A percentile compares a stretch with the other conserved stretches of the same genome.
These are phyloP conservation scores for Jimgerdemannia lactiflua DNA, from an alignment of 192 early-diverging fungal genomes.

Conservation along the genomic window DNA sequence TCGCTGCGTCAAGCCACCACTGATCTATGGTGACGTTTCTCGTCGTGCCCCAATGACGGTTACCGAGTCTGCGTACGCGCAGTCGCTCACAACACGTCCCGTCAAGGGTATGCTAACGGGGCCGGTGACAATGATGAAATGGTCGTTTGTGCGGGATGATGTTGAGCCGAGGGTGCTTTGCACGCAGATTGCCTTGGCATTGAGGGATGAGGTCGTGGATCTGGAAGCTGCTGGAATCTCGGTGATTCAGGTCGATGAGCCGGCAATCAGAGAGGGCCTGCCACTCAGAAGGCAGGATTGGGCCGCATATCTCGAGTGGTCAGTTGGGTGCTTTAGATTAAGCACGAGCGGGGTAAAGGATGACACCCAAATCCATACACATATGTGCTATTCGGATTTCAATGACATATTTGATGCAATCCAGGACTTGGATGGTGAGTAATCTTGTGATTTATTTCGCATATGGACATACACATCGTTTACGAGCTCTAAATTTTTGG, in stretches of 20 bases:
- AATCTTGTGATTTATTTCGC: conserved; percentile 2
- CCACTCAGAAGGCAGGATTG: conserved; percentile 88
- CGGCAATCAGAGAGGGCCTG: conserved; percentile 98
- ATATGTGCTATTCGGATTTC: conserved; percentile 99
- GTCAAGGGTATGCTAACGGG: conserved; percentile 99
- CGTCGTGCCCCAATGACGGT: conserved; percentile 94
- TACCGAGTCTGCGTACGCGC: conserved; percentile 78
- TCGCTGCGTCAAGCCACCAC: conserved; percentile 95
- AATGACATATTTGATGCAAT: conserved; percentile 98
- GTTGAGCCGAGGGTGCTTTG: conserved; percentile 82
- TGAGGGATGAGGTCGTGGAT: conserved; percentile 95
- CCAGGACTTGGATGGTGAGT: conserved; percentile 71
- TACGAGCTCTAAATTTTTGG: conserved; percentile 9
- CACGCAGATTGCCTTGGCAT: conserved; percentile 89
- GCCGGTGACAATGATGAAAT: conserved; percentile 96
- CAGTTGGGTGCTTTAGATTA: conserved; percentile 90
- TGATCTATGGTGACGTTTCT: conserved; percentile 95
- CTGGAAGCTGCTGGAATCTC: conserved; percentile 90
- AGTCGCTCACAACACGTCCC: conserved; percentile 83
- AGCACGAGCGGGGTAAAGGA: conserved; percentile 82
- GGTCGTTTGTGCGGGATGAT: conserved; percentile 99
- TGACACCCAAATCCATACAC: conserved; percentile 95
- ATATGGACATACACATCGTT: conserved; percentile 1
- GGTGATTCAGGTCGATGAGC: conserved; percentile 98
- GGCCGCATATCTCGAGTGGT: conserved; percentile 92